Evolutionary conservation across 2,329 filamentous ascomycete genomes (phyloP).

Genomic region (Aspergillus aculeatinus): DNA sequence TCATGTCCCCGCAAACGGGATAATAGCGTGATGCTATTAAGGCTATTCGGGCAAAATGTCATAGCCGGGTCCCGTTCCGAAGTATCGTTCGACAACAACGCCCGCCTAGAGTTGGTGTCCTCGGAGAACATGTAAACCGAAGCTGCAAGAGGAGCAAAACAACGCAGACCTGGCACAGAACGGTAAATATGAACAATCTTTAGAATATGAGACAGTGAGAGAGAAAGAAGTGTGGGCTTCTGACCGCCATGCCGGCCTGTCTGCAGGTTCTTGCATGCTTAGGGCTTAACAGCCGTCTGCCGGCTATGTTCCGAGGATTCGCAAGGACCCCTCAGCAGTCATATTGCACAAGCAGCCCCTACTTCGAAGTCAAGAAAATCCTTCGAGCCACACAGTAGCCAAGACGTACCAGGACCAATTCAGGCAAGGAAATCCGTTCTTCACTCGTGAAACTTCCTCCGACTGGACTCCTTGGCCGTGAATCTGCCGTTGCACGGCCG

Average conservation of each 20-base stretch:
- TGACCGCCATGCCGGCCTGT: conserved; percentile 2
- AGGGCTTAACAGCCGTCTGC: background rate
- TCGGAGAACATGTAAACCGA: background rate
- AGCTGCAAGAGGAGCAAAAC: background rate
- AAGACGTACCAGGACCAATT: no score
- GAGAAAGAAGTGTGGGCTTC: background rate
- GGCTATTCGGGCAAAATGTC: background rate
- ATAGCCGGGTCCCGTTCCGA: background rate
- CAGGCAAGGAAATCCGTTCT: no score
- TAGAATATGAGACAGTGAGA: no score
- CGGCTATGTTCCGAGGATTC: background rate
- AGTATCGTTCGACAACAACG: background rate
- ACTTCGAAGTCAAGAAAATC: no score
- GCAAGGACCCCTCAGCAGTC: no score
- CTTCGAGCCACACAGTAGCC: no score
- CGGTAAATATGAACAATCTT: no score
- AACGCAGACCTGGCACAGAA: background rate
- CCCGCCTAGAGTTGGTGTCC: background rate
- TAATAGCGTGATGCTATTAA: background rate
- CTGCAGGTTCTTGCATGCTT: conserved; percentile 4
- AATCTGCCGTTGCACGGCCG: background rate
- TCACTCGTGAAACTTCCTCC: no score
- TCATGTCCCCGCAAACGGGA: background rate
- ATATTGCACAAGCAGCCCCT: no score
- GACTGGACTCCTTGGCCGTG: background rate